Evolutionary conservation across 768 basidiomycete genomes (phyloP), one percentile per base, ranked within the genome.

Genomic region (Dioszegia aurantiaca): DNA sequence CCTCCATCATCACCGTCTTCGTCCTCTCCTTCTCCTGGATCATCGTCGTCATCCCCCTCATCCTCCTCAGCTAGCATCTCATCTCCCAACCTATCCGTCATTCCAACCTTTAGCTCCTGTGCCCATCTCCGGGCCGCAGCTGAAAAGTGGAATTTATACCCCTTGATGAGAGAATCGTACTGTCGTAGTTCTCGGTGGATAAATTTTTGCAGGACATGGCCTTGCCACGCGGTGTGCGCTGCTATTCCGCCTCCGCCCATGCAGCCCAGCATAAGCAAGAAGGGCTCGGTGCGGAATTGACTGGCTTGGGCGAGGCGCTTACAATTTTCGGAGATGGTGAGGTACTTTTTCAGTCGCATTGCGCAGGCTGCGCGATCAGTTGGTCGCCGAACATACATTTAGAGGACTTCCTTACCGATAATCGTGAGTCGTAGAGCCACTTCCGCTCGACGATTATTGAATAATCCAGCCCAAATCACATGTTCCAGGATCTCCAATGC

Each of bases 241-340:
- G 81, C 81, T 3, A 87, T 65, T 0, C 90, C 89, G 10, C 69
- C 65, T 58, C 86, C 85, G 0, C 86, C 84, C 3, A 95, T 81
- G 0, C 83, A 83, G 0, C 87, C 86, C 3, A 87, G 70, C 21
- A 94, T 81, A 46, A 97, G 81, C 5, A 90, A 85, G 12, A 88
- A 78, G 0, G 90, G 87, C 40, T 93, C 90, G 53, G 90, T 88
- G 69, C 91, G 87, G 79, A 89, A 91, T 69, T 94, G 90, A 68
- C 90, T 80, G 0, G 78, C 77, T 30, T 82, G 85, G 56, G 88
- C 84, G 30, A 97, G 77, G 61, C 87, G 87, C 24, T 90, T 84
- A 30, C 82, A 82, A 68, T 89, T 87, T 59, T 89, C 87, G 16
- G 89, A 83, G 16, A 88, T 83, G 10, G 81, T 78, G 21, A 79